A percentile compares a stretch with the other conserved stretches of the same genome.
Evolutionary conservation across 306 rosid species (phyloP).

Genomic region (Abrus precatorius): DNA sequence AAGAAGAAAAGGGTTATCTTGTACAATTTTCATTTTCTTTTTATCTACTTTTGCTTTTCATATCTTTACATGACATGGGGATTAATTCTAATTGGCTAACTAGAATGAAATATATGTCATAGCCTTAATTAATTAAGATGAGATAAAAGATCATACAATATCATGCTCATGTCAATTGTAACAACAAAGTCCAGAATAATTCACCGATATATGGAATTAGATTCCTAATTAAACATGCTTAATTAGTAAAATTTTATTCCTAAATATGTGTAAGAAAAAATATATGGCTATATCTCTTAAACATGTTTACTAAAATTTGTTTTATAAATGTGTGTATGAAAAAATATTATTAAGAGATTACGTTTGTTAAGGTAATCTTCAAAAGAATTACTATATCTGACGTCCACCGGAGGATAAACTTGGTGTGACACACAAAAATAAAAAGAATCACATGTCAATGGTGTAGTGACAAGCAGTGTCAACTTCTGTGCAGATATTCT

Average conservation of each 20-base stretch:
- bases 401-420: no score
- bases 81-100: not conserved
- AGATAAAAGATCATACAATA: not conserved
- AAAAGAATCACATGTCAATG: not conserved
- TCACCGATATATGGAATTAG: no score
- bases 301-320: not conserved
- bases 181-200: not conserved
- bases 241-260: no score
- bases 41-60: not conserved
- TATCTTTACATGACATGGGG: not conserved
- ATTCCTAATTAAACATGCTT: no score
- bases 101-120: not conserved
- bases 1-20: not conserved
- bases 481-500: constrained; percentile 7
- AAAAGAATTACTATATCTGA: no score
- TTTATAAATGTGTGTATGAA: not conserved
- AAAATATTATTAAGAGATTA: no score
- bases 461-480: not conserved
- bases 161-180: not conserved
- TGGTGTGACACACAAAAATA: not conserved
- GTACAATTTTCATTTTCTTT: not conserved
- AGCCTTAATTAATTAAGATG: not conserved
- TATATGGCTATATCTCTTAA: not conserved
- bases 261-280: no score
- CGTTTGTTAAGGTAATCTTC: no score